A percentile compares a stretch with the other conserved stretches of the same genome.
Evolutionary conservation across 2,329 filamentous ascomycete genomes (phyloP).

Genomic region (Phaeophleospora eucalypticola): DNA sequence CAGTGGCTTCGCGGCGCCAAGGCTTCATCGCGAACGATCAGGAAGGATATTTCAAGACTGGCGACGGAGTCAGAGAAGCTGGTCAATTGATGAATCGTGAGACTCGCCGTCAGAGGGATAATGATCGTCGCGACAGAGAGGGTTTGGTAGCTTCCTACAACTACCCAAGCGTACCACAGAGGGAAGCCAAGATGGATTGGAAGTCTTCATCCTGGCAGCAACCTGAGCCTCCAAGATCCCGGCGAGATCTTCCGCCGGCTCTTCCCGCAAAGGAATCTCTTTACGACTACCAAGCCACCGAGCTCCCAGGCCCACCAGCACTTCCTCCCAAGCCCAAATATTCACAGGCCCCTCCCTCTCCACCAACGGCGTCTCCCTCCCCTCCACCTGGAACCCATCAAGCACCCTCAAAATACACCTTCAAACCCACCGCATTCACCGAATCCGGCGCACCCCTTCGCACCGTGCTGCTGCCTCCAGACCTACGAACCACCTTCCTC

Average conservation of each 20-base stretch:
- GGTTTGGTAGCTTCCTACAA: slow-evolving; percentile 31
- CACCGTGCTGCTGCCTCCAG: slow-evolving; percentile 77
- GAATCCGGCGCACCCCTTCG: slow-evolving; percentile 85
- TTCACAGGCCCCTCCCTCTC: slow-evolving; percentile 7
- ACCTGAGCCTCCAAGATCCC: slow-evolving; percentile 25
- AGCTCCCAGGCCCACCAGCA: slow-evolving; percentile 18
- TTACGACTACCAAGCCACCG: slow-evolving; percentile 16
- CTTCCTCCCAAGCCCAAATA: slow-evolving; percentile 29
- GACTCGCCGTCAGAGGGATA: not conserved
- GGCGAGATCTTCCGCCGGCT: slow-evolving; percentile 23
- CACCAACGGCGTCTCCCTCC: slow-evolving; percentile 25
- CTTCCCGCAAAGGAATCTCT: slow-evolving; percentile 29
- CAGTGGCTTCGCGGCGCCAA: slow-evolving; percentile 26
- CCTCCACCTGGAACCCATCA: slow-evolving; percentile 31
- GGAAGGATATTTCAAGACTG: slow-evolving; percentile 8
- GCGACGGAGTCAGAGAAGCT: slow-evolving; percentile 25
- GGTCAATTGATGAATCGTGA: slow-evolving; percentile 21
- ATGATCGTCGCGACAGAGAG: not conserved
- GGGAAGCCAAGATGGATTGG: slow-evolving; percentile 35
- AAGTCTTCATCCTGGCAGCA: slow-evolving; percentile 20
- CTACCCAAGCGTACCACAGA: slow-evolving; percentile 44
- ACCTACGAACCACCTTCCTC: slow-evolving; percentile 71
- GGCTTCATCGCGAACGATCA: slow-evolving; percentile 25
- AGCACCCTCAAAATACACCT: slow-evolving; percentile 63
- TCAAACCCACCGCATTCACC: slow-evolving; percentile 79